A percentile compares a stretch with the other conserved stretches of the same genome.
Evolutionary conservation across 805 yeast species (phyloP).

Genomic region (Myxozyma melibiosi): DNA sequence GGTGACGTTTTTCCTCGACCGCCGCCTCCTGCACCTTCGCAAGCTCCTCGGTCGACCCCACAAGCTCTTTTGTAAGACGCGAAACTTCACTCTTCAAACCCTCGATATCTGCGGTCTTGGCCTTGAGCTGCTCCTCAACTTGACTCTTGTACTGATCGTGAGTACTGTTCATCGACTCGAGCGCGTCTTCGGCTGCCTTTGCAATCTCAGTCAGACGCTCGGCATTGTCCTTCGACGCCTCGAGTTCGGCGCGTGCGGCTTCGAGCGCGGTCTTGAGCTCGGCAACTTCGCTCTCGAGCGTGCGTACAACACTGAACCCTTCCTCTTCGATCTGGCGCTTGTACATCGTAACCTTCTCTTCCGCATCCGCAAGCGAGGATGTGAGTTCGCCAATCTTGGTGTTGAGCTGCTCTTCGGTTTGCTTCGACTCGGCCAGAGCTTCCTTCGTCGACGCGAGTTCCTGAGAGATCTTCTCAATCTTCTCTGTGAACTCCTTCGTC

Average conservation of each 20-base stretch:
- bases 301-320: slow-evolving; percentile 37
- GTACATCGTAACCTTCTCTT: slow-evolving; percentile 35
- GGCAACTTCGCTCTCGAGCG: slow-evolving; percentile 41
- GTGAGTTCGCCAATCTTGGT: slow-evolving; percentile 44
- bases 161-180: slow-evolving; percentile 55
- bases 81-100: slow-evolving; percentile 26
- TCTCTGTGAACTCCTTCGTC: slow-evolving; percentile 58
- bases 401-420: slow-evolving; percentile 46
- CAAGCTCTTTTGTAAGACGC: slow-evolving; percentile 37
- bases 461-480: slow-evolving; percentile 50
- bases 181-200: slow-evolving; percentile 65
- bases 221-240: slow-evolving; percentile 57
- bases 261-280: slow-evolving; percentile 47
- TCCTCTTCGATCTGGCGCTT: slow-evolving; percentile 40
- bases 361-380: slow-evolving; percentile 39
- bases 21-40: slow-evolving; percentile 35
- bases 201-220: slow-evolving; percentile 67
- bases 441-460: slow-evolving; percentile 50
- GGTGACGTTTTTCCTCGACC: slow-evolving; percentile 19
- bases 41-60: slow-evolving; percentile 34
- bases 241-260: slow-evolving; percentile 56
- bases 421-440: slow-evolving; percentile 48
- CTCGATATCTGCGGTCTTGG: slow-evolving; percentile 20
- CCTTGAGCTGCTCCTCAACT: slow-evolving; percentile 25
- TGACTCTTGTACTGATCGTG: slow-evolving; percentile 51